A percentile compares a stretch with the other conserved stretches of the same genome.
Conservation (phyloP, 495 filamentous ascomycete species). For the Astrocystis sublimbata region DNA sequence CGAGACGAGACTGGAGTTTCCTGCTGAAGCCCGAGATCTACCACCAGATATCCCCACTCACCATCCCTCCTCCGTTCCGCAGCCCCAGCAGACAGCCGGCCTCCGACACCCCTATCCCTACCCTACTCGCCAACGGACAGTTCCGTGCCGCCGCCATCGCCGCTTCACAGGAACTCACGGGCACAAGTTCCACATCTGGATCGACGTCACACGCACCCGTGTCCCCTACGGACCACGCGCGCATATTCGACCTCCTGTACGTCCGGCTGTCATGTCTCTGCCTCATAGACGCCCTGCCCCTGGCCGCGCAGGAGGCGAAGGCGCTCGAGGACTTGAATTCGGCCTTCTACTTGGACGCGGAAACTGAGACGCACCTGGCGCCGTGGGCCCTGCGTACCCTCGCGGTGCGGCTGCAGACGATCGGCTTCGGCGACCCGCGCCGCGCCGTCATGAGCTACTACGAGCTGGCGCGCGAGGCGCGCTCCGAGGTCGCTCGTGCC, state of each 20-base stretch:
- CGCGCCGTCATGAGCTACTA: constrained; percentile 85
- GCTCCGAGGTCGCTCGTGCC: constrained; percentile 51
- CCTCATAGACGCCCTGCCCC: constrained; percentile 62
- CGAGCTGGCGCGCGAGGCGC: constrained; percentile 77
- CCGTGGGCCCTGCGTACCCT: constrained; percentile 88
- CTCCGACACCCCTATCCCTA: constrained; percentile 50
- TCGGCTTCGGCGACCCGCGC: constrained; percentile 81
- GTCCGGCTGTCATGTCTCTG: constrained; percentile 80
- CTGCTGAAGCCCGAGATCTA: constrained; percentile 77
- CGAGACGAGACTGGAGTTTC: constrained; percentile 72
- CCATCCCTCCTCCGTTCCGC: constrained; percentile 66
- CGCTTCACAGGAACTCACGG: constrained; percentile 67
- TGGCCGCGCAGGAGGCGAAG: constrained; percentile 86
- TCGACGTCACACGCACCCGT: constrained; percentile 44
- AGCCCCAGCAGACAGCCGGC: constrained; percentile 44
- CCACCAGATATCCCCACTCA: constrained; percentile 69
- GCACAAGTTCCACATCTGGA: constrained; percentile 37
- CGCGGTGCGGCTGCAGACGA: constrained; percentile 76
- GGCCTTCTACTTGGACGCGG: constrained; percentile 61
- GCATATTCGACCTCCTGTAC: constrained; percentile 78
- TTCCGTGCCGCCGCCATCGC: constrained; percentile 74
- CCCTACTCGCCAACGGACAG: constrained; percentile 59
- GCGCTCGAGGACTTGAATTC: constrained; percentile 77
- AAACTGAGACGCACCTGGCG: constrained; percentile 59
- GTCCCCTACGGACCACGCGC: constrained; percentile 55